Base-by-base conservation (phyloP, 805 yeast species). In the Yarrowia sp. region DNA sequence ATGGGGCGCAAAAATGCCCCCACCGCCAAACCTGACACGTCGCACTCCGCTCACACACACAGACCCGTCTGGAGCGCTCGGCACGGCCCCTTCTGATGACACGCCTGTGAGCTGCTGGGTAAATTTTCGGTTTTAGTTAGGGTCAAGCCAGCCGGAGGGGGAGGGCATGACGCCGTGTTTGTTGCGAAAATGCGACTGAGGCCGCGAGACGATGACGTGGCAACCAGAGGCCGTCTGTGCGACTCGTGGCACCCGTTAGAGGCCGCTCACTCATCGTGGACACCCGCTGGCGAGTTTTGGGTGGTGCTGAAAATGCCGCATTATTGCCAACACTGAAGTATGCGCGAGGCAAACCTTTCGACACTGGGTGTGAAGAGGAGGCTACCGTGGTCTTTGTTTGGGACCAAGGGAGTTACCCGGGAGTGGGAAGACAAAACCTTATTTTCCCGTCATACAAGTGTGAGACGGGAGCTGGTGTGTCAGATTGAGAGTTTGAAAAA, bases 81-180 rank as follows among this genome's bases (percentile, higher is more conserved):
- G 48, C 63, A n/a, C 48, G 38, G 63, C 63, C 63, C 48, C 32
- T 26, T 56, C 63, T 56, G 40, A n/a, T 56, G 63, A 56, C 65
- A 59, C 65, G 65, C 65, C 52, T 59, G 65, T 59, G 65, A 59
- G 65, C 65, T 59, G 65, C 65, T 59, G 65, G 65, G 52, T 59
- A 35, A 32, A 35, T 45, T 59, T 59, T 59, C 65, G 65, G 65
- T 59, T 59, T 59, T 59, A 59, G 65, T 59, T 59, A 59, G 65
- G 65, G 65, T 41, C 61, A 26, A 56, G 63, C 48, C 63, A 56
- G 63, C 63, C 63, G 63, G 63, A 56, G 63, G 63, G 35, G 32
- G 32, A 26, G 32, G 63, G 38, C 63, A 8, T 55, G 61, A 46
- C 61, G 61, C 59, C 46, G 61, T 22, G 46, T 40, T 22, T 55